A percentile compares a stretch with the other conserved stretches of the same genome.
Evolutionary conservation across 768 basidiomycete species (phyloP).

Genomic region (Boletus fagicola): DNA sequence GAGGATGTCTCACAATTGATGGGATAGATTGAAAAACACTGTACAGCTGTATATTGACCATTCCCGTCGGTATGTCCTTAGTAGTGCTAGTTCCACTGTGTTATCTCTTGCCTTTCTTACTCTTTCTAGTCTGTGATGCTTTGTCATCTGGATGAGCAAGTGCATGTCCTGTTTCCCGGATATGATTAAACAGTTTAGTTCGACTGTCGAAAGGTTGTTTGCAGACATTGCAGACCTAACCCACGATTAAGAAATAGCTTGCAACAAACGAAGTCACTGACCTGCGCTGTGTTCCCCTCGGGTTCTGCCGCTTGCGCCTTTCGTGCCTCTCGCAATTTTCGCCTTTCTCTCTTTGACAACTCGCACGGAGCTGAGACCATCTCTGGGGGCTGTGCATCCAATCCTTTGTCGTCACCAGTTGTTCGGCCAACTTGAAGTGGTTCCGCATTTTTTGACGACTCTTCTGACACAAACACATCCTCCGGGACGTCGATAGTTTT

Average conservation of each 20-base stretch:
- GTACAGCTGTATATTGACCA: background rate
- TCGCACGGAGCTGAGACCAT: conserved; percentile 18
- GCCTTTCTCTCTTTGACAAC: conserved; percentile 77
- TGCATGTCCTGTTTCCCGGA: conserved; percentile 71
- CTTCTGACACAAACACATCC: conserved; percentile 9
- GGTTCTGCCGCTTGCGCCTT: conserved; percentile 39
- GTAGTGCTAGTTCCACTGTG: conserved; percentile 5
- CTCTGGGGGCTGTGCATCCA: conserved; percentile 1
- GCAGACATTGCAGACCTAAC: conserved; percentile 67
- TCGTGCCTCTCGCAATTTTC: conserved; percentile 74
- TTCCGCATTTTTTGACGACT: conserved; percentile 4
- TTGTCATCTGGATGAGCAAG: conserved; percentile 39
- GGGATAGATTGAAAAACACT: conserved; percentile 51
- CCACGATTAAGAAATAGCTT: conserved; percentile 9
- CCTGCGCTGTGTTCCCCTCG: conserved; percentile 6
- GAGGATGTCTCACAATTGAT: conserved; percentile 89
- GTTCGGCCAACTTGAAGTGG: conserved; percentile 6
- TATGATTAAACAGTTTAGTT: conserved; percentile 73
- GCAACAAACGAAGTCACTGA: conserved; percentile 1
- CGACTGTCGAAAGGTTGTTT: conserved; percentile 58
- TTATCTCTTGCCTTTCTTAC: conserved; percentile 30
- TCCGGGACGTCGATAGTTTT: conserved; percentile 1
- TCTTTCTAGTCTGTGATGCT: conserved; percentile 34
- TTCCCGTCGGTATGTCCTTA: conserved; percentile 7
- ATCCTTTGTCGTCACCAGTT: background rate